Conservation (phyloP, 163 green algal species). For the Volvox carteri region DNA sequence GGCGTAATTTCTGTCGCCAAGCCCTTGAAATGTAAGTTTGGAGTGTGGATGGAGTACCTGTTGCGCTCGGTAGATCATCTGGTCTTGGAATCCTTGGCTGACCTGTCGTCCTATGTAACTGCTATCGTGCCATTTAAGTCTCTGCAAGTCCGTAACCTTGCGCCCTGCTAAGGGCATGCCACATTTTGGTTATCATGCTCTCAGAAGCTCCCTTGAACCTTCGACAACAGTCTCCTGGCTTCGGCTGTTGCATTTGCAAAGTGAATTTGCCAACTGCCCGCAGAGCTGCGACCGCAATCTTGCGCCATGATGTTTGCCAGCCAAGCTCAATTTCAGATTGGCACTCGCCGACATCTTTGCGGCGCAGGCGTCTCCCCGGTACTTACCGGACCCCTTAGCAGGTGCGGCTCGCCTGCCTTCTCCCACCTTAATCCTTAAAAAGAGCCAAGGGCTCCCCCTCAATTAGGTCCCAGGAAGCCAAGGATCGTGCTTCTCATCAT, state of each 20-base stretch:
- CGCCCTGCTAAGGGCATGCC: neutral
- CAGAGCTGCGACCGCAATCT: neutral
- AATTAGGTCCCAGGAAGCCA: no score
- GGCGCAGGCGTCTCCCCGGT: neutral
- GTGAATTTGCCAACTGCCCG: neutral
- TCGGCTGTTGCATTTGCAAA: constrained; percentile 9
- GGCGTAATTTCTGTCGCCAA: neutral
- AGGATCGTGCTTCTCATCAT: no score
- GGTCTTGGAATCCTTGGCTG: neutral
- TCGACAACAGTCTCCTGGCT: neutral
- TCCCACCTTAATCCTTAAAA: no score
- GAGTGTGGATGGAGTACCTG: neutral
- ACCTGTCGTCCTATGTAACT: neutral
- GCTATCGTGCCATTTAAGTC: neutral
- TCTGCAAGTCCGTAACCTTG: neutral
- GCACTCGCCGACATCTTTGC: constrained; percentile 10
- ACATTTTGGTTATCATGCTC: neutral
- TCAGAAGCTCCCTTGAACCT: neutral
- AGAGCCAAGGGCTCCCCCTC: no score
- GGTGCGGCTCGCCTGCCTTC: neutral
- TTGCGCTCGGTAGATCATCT: neutral
- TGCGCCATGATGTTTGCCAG: constrained; percentile 6
- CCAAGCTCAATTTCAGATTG: neutral
- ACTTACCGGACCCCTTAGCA: neutral
- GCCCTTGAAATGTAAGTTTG: neutral